Evolutionary conservation across 345 rosid genomes (phyloP).

Genomic region (Eutrema japonicum): DNA sequence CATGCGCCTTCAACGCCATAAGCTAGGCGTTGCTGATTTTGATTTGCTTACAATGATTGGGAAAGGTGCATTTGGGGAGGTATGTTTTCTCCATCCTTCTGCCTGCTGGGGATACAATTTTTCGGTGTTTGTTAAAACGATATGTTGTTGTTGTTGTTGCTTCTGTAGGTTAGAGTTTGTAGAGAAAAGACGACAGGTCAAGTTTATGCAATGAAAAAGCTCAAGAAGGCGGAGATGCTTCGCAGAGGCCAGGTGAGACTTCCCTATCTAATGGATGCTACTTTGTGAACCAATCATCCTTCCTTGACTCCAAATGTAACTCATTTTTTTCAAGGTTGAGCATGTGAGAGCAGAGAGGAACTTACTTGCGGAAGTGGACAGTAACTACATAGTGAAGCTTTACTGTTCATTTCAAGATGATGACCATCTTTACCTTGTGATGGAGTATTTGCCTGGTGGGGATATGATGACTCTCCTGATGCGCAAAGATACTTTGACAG

Average conservation of each 20-base stretch:
- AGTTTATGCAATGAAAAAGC: slow-evolving; percentile 97
- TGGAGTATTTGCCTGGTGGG: slow-evolving; percentile 74
- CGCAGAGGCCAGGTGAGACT: slow-evolving; percentile 85
- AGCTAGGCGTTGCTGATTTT: slow-evolving; percentile 93
- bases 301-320: background rate
- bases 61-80: slow-evolving; percentile 92
- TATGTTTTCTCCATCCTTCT: slow-evolving; percentile 23
- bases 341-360: slow-evolving; percentile 77
- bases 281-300: background rate
- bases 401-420: slow-evolving; percentile 72
- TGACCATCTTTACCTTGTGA: slow-evolving; percentile 62
- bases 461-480: slow-evolving; percentile 74
- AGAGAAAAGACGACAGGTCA: slow-evolving; percentile 85
- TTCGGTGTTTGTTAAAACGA: background rate
- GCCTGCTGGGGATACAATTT: background rate
- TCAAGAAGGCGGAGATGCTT: slow-evolving; percentile 93
- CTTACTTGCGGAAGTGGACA: slow-evolving; percentile 68
- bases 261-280: background rate
- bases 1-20: slow-evolving; percentile 96
- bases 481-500: slow-evolving; percentile 71
- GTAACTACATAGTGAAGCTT: slow-evolving; percentile 61
- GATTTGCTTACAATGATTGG: slow-evolving; percentile 85
- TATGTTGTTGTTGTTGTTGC: slow-evolving; percentile 2
- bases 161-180: slow-evolving; percentile 83
- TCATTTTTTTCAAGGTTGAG: slow-evolving; percentile 52